Percentiles rank a stretch among this genome's conserved stretches.
These are phyloP conservation scores for Hypoxylon sp. DNA, from an alignment of 2,329 filamentous ascomycete genomes.

Conservation along the genomic window DNA sequence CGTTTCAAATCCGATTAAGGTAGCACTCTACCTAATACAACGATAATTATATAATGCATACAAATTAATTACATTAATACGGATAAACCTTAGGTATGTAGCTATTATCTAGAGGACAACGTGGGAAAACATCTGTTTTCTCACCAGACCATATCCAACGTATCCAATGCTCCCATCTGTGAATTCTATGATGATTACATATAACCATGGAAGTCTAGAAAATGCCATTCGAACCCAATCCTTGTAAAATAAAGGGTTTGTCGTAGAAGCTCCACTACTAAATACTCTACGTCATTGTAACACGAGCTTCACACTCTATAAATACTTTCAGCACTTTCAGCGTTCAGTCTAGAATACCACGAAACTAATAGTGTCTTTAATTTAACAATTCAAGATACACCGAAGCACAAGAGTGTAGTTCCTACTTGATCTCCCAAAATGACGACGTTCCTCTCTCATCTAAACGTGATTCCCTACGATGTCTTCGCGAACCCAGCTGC, in stretches of 20 bases:
- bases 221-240: background rate
- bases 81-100: background rate
- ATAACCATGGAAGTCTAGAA: background rate
- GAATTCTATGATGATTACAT: background rate
- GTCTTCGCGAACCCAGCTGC: conserved; percentile 80
- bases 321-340: background rate
- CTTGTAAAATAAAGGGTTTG: background rate
- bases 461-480: conserved; percentile 77
- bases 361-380: background rate
- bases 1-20: background rate
- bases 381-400: background rate
- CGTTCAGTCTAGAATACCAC: background rate
- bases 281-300: conserved; percentile 4
- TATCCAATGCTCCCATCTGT: background rate
- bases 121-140: background rate
- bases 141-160: background rate
- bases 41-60: background rate
- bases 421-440: conserved; percentile 62
- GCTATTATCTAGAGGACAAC: background rate
- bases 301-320: background rate
- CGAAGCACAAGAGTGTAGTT: background rate
- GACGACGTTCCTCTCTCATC: conserved; percentile 83
- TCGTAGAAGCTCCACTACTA: background rate
- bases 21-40: background rate
- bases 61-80: background rate